These are phyloP conservation scores for Cytospora piceae DNA, from an alignment of 2,329 filamentous ascomycete genomes.

Conservation along the genomic window DNA sequence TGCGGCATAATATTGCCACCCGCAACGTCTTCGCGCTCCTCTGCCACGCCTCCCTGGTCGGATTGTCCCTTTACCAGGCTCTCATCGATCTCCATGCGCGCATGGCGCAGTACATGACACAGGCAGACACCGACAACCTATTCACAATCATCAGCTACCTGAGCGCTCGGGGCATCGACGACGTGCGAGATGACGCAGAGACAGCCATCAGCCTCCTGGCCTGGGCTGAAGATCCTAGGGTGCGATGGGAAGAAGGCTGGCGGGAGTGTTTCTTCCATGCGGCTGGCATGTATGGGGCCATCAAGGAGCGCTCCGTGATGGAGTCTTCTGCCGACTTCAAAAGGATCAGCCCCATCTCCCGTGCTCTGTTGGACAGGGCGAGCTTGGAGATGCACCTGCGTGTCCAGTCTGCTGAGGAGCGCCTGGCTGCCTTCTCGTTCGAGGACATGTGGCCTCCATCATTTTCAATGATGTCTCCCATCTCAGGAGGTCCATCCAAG, in stretches of 20 bases:
- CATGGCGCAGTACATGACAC: conserved; percentile 60
- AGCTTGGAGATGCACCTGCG: conserved; percentile 65
- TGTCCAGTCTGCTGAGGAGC: conserved; percentile 64
- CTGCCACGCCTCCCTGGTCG: conserved; percentile 67
- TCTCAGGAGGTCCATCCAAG: conserved; percentile 37
- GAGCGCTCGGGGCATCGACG: conserved; percentile 61
- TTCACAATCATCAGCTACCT: conserved; percentile 66
- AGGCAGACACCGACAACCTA: conserved; percentile 57
- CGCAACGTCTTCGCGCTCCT: conserved; percentile 71
- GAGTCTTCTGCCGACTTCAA: conserved; percentile 60
- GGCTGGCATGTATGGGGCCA: conserved; percentile 61
- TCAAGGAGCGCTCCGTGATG: conserved; percentile 36
- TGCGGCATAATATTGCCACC: conserved; percentile 66
- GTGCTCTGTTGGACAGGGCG: conserved; percentile 64
- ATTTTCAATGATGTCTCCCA: conserved; percentile 36
- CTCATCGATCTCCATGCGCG: conserved; percentile 64
- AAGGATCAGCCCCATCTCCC: conserved; percentile 62
- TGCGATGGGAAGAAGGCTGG: conserved; percentile 70
- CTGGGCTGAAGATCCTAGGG: conserved; percentile 65
- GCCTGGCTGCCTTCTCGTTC: conserved; percentile 63
- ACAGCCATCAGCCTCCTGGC: conserved; percentile 64
- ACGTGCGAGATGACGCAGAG: conserved; percentile 64
- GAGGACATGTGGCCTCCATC: conserved; percentile 61
- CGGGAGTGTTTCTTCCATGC: conserved; percentile 69
- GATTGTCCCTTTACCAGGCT: conserved; percentile 65